Percentiles rank a stretch among this genome's conserved stretches.
Conservation (phyloP, 495 filamentous ascomycete genomes). For the Pyrenopolyporus hunteri region DNA sequence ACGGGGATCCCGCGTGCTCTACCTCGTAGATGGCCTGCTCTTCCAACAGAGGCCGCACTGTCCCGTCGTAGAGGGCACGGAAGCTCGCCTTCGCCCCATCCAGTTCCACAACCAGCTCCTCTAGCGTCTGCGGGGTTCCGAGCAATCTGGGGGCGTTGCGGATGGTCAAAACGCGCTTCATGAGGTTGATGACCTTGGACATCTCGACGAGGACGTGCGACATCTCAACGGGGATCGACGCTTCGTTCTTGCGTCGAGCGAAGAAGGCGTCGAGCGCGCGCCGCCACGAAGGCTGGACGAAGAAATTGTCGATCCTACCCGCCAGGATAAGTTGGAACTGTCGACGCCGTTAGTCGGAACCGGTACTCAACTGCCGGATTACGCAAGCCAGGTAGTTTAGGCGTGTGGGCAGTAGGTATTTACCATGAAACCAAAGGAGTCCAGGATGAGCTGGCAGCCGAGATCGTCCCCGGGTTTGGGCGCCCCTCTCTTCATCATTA, state of each 20-base stretch:
- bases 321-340: slow-evolving; percentile 5
- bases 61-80: neutral
- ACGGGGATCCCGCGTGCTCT: slow-evolving; percentile 7
- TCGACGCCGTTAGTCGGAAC: neutral
- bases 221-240: slow-evolving; percentile 13
- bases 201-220: slow-evolving; percentile 19
- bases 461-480: slow-evolving; percentile 15
- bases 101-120: neutral
- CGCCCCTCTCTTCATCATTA: slow-evolving; percentile 18
- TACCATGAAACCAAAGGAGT: slow-evolving; percentile 24
- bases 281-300: slow-evolving; percentile 11
- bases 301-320: slow-evolving; percentile 21
- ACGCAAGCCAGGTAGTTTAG: no score
- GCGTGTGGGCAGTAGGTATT: no score
- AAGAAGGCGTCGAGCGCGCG: slow-evolving; percentile 7
- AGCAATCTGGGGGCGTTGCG: neutral
- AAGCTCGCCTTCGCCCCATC: neutral
- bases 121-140: neutral
- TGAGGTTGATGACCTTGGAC: slow-evolving; percentile 5
- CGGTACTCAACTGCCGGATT: no score
- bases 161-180: neutral
- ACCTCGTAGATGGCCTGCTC: slow-evolving; percentile 9
- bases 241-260: neutral
- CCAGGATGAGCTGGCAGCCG: slow-evolving; percentile 21
- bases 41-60: slow-evolving; percentile 14